Evolutionary conservation across 2,329 filamentous ascomycete genomes (phyloP).

Genomic region (Paecilomyces formosus): DNA sequence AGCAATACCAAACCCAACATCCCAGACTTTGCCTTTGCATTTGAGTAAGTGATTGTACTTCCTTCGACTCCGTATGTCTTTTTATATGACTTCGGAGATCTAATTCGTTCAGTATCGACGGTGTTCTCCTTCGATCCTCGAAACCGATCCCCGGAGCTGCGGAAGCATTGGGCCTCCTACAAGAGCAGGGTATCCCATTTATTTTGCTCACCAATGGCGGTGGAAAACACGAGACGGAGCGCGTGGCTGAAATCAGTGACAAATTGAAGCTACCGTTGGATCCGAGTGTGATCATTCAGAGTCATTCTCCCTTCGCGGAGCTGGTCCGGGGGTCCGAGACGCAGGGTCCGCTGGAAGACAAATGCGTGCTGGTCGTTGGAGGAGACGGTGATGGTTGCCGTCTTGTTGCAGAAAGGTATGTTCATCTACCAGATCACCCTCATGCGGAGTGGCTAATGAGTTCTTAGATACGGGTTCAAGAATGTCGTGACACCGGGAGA

Average conservation of each 20-base stretch:
- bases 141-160: slow-evolving; percentile 71
- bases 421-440: neutral
- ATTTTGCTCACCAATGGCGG: slow-evolving; percentile 95
- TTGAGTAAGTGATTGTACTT: slow-evolving; percentile 31
- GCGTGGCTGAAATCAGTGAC: slow-evolving; percentile 61
- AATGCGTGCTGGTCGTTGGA: slow-evolving; percentile 68
- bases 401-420: slow-evolving; percentile 60
- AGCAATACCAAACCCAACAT: slow-evolving; percentile 16
- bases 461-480: slow-evolving; percentile 60
- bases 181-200: slow-evolving; percentile 72
- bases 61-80: neutral
- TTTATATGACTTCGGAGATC: neutral
- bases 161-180: slow-evolving; percentile 64
- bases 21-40: slow-evolving; percentile 38
- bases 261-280: slow-evolving; percentile 59
- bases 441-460: neutral
- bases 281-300: slow-evolving; percentile 71
- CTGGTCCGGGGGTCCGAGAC: slow-evolving; percentile 54
- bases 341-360: slow-evolving; percentile 47
- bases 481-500: slow-evolving; percentile 81
- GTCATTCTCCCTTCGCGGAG: slow-evolving; percentile 80
- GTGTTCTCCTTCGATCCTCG: slow-evolving; percentile 80
- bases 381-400: slow-evolving; percentile 62
- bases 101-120: slow-evolving; percentile 62
- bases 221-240: slow-evolving; percentile 69